Evolutionary conservation across 1,284 basidiomycete genomes (phyloP).

Genomic region (Fistulinella cinereoalba): DNA sequence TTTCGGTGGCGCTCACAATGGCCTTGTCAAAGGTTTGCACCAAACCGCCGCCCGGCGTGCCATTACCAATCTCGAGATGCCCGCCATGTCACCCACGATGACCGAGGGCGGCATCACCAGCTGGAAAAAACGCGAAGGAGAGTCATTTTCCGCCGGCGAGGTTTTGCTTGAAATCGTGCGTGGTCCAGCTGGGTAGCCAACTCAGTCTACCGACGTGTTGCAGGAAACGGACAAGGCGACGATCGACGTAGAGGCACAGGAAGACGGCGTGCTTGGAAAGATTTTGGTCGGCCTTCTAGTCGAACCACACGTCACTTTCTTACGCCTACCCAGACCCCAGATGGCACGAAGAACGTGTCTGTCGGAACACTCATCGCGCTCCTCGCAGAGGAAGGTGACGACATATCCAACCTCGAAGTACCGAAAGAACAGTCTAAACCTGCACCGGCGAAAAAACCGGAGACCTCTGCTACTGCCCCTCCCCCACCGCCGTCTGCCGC

Average conservation of each 20-base stretch:
- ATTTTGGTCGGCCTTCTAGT: slow-evolving; percentile 63
- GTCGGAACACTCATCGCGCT: slow-evolving; percentile 91
- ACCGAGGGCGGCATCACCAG: slow-evolving; percentile 91
- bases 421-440: slow-evolving; percentile 53
- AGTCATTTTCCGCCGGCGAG: slow-evolving; percentile 81
- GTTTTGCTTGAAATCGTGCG: slow-evolving; percentile 92
- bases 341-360: slow-evolving; percentile 82
- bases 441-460: slow-evolving; percentile 19
- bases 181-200: slow-evolving; percentile 18
- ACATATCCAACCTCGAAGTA: slow-evolving; percentile 80
- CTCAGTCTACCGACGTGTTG: slow-evolving; percentile 7
- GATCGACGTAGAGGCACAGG: slow-evolving; percentile 98
- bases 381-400: slow-evolving; percentile 95
- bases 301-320: not conserved
- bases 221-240: slow-evolving; percentile 99
- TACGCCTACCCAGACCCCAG: slow-evolving; percentile 51
- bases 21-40: slow-evolving; percentile 53
- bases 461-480: slow-evolving; percentile 29
- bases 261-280: slow-evolving; percentile 92
- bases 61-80: slow-evolving; percentile 77
- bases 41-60: slow-evolving; percentile 52
- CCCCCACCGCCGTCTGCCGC: slow-evolving; percentile 33
- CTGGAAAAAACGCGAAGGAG: slow-evolving; percentile 94
- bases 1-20: slow-evolving; percentile 5
- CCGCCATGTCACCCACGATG: slow-evolving; percentile 99